Evolutionary conservation across 352 stramenopile genomes (phyloP).

Genomic region (Pythium insidiosum): DNA sequence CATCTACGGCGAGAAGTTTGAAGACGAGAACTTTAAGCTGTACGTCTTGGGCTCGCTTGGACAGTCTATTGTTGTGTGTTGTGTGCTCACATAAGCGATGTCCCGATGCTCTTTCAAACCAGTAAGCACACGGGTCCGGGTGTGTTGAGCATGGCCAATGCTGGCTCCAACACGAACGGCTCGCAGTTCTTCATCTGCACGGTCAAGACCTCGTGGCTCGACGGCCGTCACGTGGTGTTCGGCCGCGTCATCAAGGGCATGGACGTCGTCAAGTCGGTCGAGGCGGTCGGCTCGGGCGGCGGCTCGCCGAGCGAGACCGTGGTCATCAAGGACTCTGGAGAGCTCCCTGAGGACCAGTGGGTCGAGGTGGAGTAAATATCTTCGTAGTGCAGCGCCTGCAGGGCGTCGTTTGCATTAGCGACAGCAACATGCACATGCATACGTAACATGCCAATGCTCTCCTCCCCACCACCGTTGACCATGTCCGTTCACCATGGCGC

Average conservation of each 20-base stretch:
- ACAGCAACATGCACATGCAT: too few species aligned
- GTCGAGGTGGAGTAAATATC: constrained; percentile 26
- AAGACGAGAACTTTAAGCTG: constrained; percentile 86
- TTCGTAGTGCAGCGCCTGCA: background rate
- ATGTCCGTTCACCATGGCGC: too few species aligned
- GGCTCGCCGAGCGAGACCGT: constrained; percentile 86
- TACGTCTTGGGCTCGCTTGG: constrained; percentile 11
- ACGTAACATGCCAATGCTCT: too few species aligned
- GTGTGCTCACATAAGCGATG: background rate
- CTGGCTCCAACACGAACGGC: constrained; percentile 89
- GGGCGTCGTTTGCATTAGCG: too few species aligned
- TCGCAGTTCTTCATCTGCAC: constrained; percentile 98
- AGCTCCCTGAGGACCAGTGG: constrained; percentile 64
- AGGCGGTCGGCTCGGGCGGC: constrained; percentile 88
- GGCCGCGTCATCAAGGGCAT: constrained; percentile 94
- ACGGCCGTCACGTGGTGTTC: constrained; percentile 86
- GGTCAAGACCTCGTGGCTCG: constrained; percentile 88
- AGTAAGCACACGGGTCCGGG: constrained; percentile 67
- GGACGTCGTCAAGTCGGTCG: constrained; percentile 95
- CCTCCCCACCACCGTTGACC: too few species aligned
- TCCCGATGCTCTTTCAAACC: background rate
- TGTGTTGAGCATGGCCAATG: constrained; percentile 81
- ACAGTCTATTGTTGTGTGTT: background rate
- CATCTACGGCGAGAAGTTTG: constrained; percentile 78
- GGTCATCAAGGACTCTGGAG: constrained; percentile 92